A percentile compares a stretch with the other conserved stretches of the same genome.
Evolutionary conservation across 116 monocot genomes (phyloP).

Genomic region (Papilionanthe hybrid): DNA sequence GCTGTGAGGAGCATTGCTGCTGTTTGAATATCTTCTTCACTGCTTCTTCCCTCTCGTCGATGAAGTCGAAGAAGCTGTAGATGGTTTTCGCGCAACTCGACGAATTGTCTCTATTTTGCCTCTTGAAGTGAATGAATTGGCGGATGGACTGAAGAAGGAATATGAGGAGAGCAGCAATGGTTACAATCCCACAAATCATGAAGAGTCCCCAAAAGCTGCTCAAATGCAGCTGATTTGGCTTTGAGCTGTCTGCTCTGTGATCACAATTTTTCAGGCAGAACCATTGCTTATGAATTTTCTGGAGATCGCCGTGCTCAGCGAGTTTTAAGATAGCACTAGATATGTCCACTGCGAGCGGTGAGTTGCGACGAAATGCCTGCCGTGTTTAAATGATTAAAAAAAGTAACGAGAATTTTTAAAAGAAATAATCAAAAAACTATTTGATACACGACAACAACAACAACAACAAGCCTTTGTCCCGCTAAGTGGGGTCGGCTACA

Average conservation of each 20-base stretch:
- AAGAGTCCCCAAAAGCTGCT: slow-evolving; percentile 46
- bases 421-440: no score
- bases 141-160: slow-evolving; percentile 35
- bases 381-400: not conserved
- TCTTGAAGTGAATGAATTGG: slow-evolving; percentile 35
- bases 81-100: slow-evolving; percentile 19
- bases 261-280: slow-evolving; percentile 29
- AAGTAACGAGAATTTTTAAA: not conserved
- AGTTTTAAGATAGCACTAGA: slow-evolving; percentile 63
- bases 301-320: slow-evolving; percentile 55
- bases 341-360: slow-evolving; percentile 46
- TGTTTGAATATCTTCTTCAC: slow-evolving; percentile 34
- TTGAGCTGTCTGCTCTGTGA: slow-evolving; percentile 6
- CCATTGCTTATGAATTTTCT: slow-evolving; percentile 56
- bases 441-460: no score
- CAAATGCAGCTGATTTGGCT: slow-evolving; percentile 32
- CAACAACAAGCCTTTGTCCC: no score
- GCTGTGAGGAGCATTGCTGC: slow-evolving; percentile 11
- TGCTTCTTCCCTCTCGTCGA: slow-evolving; percentile 52
- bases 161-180: slow-evolving; percentile 18
- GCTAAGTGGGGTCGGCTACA: no score
- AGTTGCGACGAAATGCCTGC: slow-evolving; percentile 65
- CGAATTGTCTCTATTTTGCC: slow-evolving; percentile 2
- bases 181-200: slow-evolving; percentile 30
- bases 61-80: slow-evolving; percentile 35